Evolutionary conservation across 768 basidiomycete genomes (phyloP), one percentile per base, ranked within the genome.

Genomic region (Tubosaeta brunneosetosa): DNA sequence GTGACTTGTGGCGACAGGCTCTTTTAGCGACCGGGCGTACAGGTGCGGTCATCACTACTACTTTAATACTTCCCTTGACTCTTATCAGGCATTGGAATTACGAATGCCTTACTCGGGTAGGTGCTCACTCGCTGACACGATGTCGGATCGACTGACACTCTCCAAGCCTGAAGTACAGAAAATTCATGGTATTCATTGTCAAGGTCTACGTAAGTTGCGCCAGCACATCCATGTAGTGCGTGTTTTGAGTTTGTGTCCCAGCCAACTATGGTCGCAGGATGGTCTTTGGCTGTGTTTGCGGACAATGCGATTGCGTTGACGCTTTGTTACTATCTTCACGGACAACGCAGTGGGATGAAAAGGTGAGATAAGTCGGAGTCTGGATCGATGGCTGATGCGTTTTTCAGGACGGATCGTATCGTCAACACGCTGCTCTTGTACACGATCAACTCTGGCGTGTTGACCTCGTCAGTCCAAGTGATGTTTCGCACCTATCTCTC

Each of bases 351-450:
- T 22, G 52, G 60, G 29, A 51, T 44, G 41, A 51, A 49, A 37
- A 44, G 49, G 59, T 22, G 32, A 29, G 29, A 36, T 26, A 5
- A 9, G 19, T 43, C 13, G 1, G 0, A 8, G 9, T 19, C n/a
- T 12, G 3, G 17, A 3, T 13, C 22, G 6, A 0, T 19, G 9
- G 22, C 25, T 22, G 25, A 12, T 11, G 32, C 34, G 5, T n/a
- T 37, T 34, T 12, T n/a, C 8, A 61, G 60, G 31, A 61, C 57
- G 14, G 51, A 61, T n/a, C 49, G 26, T 4, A 31, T 61, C 22
- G 52, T 61, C 46, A 55, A 62, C 12, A 51, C 34, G 5, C 42
- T 62, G 16, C 51, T 61, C 6, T n/a, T 62, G 25, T 61, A 61
- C 44, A 61, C 41, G 13, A 49, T 62, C 46, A 55, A 60, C 27